Base-by-base conservation (phyloP, 2,329 filamentous ascomycete genomes). In the Penicillium sumatraense region DNA sequence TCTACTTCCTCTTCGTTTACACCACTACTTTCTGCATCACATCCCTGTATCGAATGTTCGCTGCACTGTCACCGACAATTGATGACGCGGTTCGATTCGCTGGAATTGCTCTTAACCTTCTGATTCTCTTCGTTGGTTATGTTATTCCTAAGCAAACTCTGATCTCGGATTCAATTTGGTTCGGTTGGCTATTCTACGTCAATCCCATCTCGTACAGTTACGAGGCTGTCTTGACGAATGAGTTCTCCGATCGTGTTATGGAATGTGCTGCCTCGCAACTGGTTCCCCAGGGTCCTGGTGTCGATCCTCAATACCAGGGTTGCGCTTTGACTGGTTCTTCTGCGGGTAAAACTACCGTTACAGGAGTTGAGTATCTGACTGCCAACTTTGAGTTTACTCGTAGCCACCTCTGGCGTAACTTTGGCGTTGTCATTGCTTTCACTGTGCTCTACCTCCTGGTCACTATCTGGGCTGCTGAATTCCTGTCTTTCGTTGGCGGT, bases 391-490 rank as follows among this genome's bases (percentile, higher is more conserved):
- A 81, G 41, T 88, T 87, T 63, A 79, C 80, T 0, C 76, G 84
- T 16, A 75, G 73, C 23, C 79, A 89, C 64, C 71, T 88, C 0
- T 89, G 86, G 79, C 85, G 90, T 3, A 92, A 93, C 69, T 91
- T 90, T 65, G 90, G 88, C 27, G 86, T 93, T 3, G 74, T 95
- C 1, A 86, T 93, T 62, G 90, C 88, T 0, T 95, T 91, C 61
- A 83, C 86, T 1, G 79, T 90, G 1, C 81, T 91, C 5, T 96
- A 93, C 67, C 83, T 96, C 11, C 61, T 87, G 10, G 73, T 93
- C 26, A 93, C 90, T 0, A 82, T 89, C 5, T 61, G 89, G 20
- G 89, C 87, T 1, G 86, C 88, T 14, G 90, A 96, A 65, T 63
- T 83, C 1, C 81, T 93, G 63, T 82, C 81, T 14, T 89, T 90